phyloP scores from a whole-genome alignment of 768 basidiomycete genomes.

The Trametes sanguinea region DNA sequence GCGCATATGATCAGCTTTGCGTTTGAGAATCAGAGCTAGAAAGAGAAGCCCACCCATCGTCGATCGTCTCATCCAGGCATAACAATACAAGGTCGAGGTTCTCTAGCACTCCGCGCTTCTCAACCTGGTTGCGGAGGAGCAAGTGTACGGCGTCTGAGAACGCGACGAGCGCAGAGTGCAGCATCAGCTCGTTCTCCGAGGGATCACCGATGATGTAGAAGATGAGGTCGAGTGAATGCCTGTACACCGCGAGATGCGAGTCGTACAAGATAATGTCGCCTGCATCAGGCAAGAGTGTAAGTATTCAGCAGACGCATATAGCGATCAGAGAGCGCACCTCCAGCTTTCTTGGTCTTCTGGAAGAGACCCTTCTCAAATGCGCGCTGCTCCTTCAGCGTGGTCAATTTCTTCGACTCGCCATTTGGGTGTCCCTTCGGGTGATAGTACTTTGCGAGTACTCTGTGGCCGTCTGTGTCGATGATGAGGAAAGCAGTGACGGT shows the following conservation, averaged over 20 bases:
- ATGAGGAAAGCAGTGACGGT: constrained; percentile 85
- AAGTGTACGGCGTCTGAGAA: constrained; percentile 85
- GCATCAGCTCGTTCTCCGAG: constrained; percentile 94
- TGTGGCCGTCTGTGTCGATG: constrained; percentile 93
- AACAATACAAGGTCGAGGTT: constrained; percentile 91
- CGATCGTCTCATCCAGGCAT: constrained; percentile 95
- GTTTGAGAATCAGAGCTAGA: neutral
- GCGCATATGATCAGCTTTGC: neutral
- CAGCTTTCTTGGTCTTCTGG: constrained; percentile 93
- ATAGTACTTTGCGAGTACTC: constrained; percentile 96
- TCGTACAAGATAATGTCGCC: constrained; percentile 95
- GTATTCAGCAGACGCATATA: neutral
- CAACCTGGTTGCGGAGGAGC: constrained; percentile 87
- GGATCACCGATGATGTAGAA: constrained; percentile 90
- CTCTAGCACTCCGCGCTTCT: constrained; percentile 93
- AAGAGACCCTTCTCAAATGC: constrained; percentile 94
- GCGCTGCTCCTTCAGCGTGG: constrained; percentile 87
- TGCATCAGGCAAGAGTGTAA: constrained; percentile 31
- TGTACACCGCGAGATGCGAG: constrained; percentile 89
- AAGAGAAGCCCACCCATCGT: constrained; percentile 79
- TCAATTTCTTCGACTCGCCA: constrained; percentile 61
- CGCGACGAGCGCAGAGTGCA: constrained; percentile 79
- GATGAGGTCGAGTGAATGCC: constrained; percentile 92
- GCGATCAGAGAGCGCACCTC: constrained; percentile 55
- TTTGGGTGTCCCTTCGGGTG: constrained; percentile 63